phyloP scores from a whole-genome alignment of 352 stramenopile genomes.

The Thalassiosira livingstoniorum region DNA sequence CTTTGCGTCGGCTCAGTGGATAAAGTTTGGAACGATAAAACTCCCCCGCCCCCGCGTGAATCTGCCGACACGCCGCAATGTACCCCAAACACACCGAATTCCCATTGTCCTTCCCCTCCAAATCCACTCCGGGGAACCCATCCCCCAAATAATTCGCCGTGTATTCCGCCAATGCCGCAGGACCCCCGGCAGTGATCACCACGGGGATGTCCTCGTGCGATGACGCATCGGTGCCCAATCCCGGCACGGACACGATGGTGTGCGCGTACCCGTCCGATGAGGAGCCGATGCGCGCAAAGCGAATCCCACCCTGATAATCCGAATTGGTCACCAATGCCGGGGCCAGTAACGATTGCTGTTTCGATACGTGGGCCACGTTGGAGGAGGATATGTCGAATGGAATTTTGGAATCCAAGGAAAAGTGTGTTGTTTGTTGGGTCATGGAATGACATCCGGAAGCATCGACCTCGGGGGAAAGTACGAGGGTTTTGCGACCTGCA shows the following conservation, averaged over 20 bases:
- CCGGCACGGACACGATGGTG: slow-evolving; percentile 81
- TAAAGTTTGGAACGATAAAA: slow-evolving; percentile 82
- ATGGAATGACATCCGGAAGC: slow-evolving; percentile 70
- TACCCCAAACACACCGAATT: slow-evolving; percentile 75
- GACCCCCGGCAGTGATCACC: slow-evolving; percentile 63
- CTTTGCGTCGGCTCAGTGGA: background rate
- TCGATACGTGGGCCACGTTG: slow-evolving; percentile 64
- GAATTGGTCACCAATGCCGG: slow-evolving; percentile 72
- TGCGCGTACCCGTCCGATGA: slow-evolving; percentile 75
- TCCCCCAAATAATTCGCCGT: slow-evolving; percentile 71
- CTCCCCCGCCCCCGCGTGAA: slow-evolving; percentile 67
- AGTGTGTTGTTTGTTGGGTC: slow-evolving; percentile 1
- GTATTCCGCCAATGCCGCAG: slow-evolving; percentile 67
- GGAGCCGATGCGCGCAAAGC: slow-evolving; percentile 79
- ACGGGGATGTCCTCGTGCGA: slow-evolving; percentile 58
- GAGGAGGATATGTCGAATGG: slow-evolving; percentile 76
- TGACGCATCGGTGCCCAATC: slow-evolving; percentile 66
- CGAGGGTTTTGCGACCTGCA: slow-evolving; percentile 69
- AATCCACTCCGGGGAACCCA: slow-evolving; percentile 67
- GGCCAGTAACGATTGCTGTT: slow-evolving; percentile 72
- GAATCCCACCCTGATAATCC: slow-evolving; percentile 80
- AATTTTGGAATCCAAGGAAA: slow-evolving; percentile 27
- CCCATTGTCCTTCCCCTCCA: slow-evolving; percentile 60
- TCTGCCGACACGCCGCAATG: slow-evolving; percentile 58
- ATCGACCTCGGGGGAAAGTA: slow-evolving; percentile 69